Evolutionary conservation across 2,329 filamentous ascomycete species (phyloP).

Genomic region (Cordyceps militaris): DNA sequence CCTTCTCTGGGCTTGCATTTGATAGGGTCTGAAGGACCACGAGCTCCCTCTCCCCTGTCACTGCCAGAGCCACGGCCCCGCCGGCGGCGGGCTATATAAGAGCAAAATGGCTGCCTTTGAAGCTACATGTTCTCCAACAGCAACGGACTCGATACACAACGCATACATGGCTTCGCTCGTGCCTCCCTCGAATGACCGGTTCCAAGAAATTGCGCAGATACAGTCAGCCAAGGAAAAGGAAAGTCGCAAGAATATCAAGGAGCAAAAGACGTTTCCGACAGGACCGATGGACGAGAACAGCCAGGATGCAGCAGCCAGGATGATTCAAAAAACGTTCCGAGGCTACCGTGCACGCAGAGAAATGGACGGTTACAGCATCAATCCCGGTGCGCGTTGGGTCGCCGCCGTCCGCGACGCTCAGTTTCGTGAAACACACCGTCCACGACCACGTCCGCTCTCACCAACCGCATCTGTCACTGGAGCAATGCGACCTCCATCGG

Average conservation of each 20-base stretch:
- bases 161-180: constrained; percentile 46
- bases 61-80: constrained; percentile 4
- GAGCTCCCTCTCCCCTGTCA: background rate
- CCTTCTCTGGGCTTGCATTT: background rate
- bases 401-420: constrained; percentile 55
- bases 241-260: constrained; percentile 33
- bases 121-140: constrained; percentile 16
- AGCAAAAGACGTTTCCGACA: constrained; percentile 27
- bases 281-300: constrained; percentile 16
- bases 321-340: constrained; percentile 67
- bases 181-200: constrained; percentile 38
- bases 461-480: constrained; percentile 7
- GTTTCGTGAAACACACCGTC: constrained; percentile 44
- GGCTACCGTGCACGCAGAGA: constrained; percentile 69
- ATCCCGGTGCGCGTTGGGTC: constrained; percentile 64
- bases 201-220: constrained; percentile 40
- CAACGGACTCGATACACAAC: constrained; percentile 17
- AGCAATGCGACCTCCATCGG: constrained; percentile 12
- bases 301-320: constrained; percentile 40
- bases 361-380: constrained; percentile 59
- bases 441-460: constrained; percentile 27
- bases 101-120: constrained; percentile 4
- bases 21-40: background rate
- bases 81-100: background rate
- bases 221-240: constrained; percentile 42